phyloP scores from a whole-genome alignment of 176 grass and related monocot species.

The Thalia dealbata region DNA sequence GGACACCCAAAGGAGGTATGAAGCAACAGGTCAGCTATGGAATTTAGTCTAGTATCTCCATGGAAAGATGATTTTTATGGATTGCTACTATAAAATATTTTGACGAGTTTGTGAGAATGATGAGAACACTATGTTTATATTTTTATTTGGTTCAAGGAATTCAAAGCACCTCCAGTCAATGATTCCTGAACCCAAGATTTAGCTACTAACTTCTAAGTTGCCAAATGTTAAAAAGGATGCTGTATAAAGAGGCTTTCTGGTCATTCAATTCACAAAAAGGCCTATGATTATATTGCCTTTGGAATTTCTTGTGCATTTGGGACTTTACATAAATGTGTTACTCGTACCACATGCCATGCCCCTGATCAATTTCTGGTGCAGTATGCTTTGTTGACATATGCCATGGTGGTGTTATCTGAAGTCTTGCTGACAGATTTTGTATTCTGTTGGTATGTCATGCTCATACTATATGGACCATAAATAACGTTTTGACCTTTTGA shows the following conservation, averaged over 20 bases:
- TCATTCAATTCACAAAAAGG: not conserved
- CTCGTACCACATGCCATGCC: no score
- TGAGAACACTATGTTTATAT: not conserved
- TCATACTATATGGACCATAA: no score
- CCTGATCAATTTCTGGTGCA: no score
- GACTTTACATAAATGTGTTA: not conserved
- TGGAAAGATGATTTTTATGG: no score
- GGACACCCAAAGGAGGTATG: not conserved
- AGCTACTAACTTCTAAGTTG: not conserved
- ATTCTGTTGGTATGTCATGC: no score
- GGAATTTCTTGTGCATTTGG: not conserved
- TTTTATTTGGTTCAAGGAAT: not conserved
- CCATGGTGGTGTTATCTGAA: no score
- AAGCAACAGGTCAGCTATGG: not conserved
- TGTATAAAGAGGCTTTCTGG: no score
- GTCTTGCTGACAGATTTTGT: no score
- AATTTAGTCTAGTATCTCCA: no score
- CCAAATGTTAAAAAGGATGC: not conserved
- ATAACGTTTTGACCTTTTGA: no score
- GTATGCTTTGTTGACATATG: no score
- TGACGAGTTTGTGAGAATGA: not conserved
- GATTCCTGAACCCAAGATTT: not conserved
- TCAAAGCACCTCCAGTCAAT: not conserved
- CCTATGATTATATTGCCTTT: not conserved
- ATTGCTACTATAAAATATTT: no score